Percentiles rank a stretch among this genome's conserved stretches.
Evolutionary conservation across 495 filamentous ascomycete species (phyloP).

Genomic region (Xylona heveae): DNA sequence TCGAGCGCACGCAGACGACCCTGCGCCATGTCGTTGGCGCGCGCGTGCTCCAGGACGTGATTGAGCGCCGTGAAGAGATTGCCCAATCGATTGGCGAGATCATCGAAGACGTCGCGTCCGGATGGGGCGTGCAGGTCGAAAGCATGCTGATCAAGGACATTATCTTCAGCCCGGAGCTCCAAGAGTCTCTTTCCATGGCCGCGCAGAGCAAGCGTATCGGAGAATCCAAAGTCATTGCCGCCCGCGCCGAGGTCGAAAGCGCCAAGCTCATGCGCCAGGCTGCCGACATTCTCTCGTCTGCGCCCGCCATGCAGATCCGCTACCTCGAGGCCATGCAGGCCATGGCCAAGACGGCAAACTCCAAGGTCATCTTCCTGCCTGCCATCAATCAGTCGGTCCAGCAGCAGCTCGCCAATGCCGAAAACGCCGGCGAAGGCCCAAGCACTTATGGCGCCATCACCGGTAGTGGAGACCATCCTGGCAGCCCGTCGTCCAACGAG

Average conservation of each 20-base stretch:
- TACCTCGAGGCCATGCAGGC: slow-evolving; percentile 99
- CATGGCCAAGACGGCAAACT: slow-evolving; percentile 91
- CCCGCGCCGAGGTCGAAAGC: slow-evolving; percentile 87
- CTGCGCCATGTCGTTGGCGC: slow-evolving; percentile 94
- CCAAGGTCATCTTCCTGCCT: slow-evolving; percentile 94
- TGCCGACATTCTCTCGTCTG: slow-evolving; percentile 80
- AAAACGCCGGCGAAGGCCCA: no score
- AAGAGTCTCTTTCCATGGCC: slow-evolving; percentile 98
- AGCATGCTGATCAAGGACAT: slow-evolving; percentile 99
- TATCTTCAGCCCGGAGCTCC: slow-evolving; percentile 87
- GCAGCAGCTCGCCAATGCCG: slow-evolving; percentile 27
- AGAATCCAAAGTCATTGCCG: slow-evolving; percentile 94
- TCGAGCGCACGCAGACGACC: slow-evolving; percentile 96
- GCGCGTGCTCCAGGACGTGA: slow-evolving; percentile 91
- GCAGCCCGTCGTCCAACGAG: no score
- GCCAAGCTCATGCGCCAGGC: slow-evolving; percentile 97
- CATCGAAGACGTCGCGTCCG: slow-evolving; percentile 82
- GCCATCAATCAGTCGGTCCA: slow-evolving; percentile 27
- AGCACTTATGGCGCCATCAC: no score
- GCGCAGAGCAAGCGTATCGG: slow-evolving; percentile 97
- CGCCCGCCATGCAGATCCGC: slow-evolving; percentile 96
- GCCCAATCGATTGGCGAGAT: slow-evolving; percentile 89
- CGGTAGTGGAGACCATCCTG: no score
- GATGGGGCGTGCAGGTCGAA: slow-evolving; percentile 93
- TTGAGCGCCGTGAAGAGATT: slow-evolving; percentile 95